Conservation (phyloP, 2,329 filamentous ascomycete genomes). For the Monosporascus sp. region DNA sequence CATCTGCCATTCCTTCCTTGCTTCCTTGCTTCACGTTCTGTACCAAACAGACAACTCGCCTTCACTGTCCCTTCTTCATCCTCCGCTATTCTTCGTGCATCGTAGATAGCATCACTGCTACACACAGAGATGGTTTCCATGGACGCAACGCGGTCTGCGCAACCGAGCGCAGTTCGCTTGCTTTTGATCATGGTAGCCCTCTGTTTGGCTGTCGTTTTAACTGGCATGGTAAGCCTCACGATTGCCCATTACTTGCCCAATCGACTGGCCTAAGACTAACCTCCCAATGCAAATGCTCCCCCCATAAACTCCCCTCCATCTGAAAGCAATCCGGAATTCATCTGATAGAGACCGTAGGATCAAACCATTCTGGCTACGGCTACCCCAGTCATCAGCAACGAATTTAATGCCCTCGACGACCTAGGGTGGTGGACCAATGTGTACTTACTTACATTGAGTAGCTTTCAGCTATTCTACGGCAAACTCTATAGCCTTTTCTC, state of each 20-base stretch:
- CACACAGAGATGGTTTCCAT: background rate
- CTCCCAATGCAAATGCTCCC: too few species aligned
- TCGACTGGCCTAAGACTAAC: background rate
- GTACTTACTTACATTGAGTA: conserved; percentile 28
- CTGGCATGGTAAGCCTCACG: conserved; percentile 6
- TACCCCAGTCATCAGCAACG: conserved; percentile 25
- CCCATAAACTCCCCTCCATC: too few species aligned
- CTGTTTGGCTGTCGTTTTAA: conserved; percentile 9
- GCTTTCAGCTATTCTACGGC: conserved; percentile 26
- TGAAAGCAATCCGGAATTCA: background rate
- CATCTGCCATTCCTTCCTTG: too few species aligned
- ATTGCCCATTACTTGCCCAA: background rate
- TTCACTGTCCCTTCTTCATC: too few species aligned
- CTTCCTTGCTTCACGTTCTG: too few species aligned
- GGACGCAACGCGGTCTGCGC: background rate
- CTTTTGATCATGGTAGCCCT: conserved; percentile 3
- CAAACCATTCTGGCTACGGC: conserved; percentile 29
- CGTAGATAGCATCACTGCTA: background rate
- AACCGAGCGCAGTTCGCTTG: background rate
- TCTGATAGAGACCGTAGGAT: conserved; percentile 12
- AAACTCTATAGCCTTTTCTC: conserved; percentile 18
- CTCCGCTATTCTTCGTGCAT: too few species aligned
- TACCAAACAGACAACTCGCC: too few species aligned
- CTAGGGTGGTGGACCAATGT: conserved; percentile 37
- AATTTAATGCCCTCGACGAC: conserved; percentile 30